A percentile compares a stretch with the other conserved stretches of the same genome.
These are phyloP conservation scores for Laguncularia racemosa DNA, from an alignment of 345 rosid species.

Conservation along the genomic window DNA sequence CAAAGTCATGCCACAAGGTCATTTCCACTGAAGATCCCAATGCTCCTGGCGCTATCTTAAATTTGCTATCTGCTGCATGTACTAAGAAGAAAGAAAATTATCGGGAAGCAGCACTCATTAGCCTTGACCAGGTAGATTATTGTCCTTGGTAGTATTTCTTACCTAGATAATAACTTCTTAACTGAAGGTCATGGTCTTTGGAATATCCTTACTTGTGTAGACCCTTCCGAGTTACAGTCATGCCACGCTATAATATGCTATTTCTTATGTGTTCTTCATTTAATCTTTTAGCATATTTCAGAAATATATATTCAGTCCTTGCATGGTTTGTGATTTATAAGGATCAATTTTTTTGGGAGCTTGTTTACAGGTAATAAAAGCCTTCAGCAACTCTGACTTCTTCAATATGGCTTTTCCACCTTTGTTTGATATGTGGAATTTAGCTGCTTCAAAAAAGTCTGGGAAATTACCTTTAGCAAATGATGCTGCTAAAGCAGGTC, in stretches of 20 bases:
- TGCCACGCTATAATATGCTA: neutral
- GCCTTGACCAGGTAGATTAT: constrained; percentile 62
- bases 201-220: neutral
- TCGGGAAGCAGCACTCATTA: constrained; percentile 71
- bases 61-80: constrained; percentile 64
- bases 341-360: constrained; percentile 1
- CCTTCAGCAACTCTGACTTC: constrained; percentile 69
- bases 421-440: constrained; percentile 56
- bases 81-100: constrained; percentile 67
- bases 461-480: constrained; percentile 30
- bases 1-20: constrained; percentile 66
- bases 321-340: neutral
- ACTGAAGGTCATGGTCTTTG: neutral
- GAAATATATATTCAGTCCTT: no score
- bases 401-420: constrained; percentile 61
- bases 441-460: constrained; percentile 34
- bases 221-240: neutral
- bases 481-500: constrained; percentile 61
- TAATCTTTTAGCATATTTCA: no score
- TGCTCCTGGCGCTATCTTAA: constrained; percentile 50
- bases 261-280: neutral
- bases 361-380: constrained; percentile 58
- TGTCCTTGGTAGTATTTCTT: neutral
- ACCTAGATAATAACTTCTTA: no score
- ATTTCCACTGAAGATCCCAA: constrained; percentile 55